Evolutionary conservation across 2,329 filamentous ascomycete species (phyloP), one percentile per base, ranked within the genome.

Genomic region (Trichophaea hybrida): DNA sequence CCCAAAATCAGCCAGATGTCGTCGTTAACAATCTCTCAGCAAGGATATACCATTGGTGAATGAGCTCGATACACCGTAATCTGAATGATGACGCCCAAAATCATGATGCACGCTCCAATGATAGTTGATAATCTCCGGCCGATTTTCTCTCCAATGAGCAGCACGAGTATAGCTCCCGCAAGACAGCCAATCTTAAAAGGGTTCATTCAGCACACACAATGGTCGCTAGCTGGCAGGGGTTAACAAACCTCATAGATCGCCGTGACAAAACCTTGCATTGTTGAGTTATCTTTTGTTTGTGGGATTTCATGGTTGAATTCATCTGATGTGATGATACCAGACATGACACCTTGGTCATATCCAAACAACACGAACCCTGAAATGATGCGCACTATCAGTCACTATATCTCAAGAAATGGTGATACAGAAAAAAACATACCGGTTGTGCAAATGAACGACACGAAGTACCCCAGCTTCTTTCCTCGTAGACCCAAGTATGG

Each of bases 401-500:
- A 4, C 24, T 10, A 35, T 8, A n/a, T 4, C 32, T 10, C 12
- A 6, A n/a, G n/a, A 8, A 37, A 53, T 35, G n/a, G 12, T n/a
- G 24, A 8, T 15, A 17, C 7, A 8, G 15, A 35, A n/a, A 80
- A 74, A 33, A 82, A 69, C 72, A 83, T 82, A 24, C 79, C 81
- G 54, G 79, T 81, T 0, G 81, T 84, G 3, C 81, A 80, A 32
- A 84, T 76, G n/a, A 77, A 75, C 1, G 82, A 82, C 51, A 85
- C 76, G 43, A 76, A 73, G 62, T 82, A 66, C 15, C 77, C 79
- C 57, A 85, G 74, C 40, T 72, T 73, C 65, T 74, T 75, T 69
- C 82, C 82, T 38, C 76, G 77, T 61, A 84, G 73, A 70, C 81
- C 81, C 37, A 64, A 34, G 50, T 55, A 56, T 32, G 44, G 35